Evolutionary conservation across 441 rosid species (phyloP).

Genomic region (Pelargonium cotyledonis): DNA sequence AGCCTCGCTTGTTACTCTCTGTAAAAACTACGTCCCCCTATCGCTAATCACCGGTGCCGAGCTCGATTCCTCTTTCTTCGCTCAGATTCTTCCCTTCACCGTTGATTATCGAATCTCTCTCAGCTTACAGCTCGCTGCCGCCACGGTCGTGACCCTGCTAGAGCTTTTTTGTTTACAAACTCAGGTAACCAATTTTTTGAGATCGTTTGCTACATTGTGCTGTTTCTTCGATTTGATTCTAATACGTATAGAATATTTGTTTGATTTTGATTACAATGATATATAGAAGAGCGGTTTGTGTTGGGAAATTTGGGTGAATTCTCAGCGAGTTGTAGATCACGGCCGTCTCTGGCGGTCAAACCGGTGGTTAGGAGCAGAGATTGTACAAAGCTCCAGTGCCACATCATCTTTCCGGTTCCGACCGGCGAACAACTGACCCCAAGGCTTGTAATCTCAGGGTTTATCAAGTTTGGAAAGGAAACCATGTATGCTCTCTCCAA

Average conservation of each 20-base stretch:
- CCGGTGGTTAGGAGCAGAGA: constrained; percentile 6
- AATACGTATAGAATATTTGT: too few species aligned
- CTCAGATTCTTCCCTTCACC: constrained; percentile 24
- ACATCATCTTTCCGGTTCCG: constrained; percentile 37
- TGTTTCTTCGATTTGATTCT: too few species aligned
- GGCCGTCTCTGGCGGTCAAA: not conserved
- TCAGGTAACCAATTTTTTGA: too few species aligned
- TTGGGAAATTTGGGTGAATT: too few species aligned
- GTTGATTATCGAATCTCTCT: not conserved
- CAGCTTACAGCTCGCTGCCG: too few species aligned
- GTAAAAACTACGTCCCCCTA: constrained; percentile 41
- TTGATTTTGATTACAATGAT: too few species aligned
- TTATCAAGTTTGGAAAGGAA: constrained; percentile 80
- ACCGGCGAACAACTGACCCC: constrained; percentile 30
- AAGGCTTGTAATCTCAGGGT: constrained; percentile 32
- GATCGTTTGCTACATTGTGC: too few species aligned
- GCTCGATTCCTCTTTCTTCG: constrained; percentile 11
- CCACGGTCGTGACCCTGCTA: too few species aligned
- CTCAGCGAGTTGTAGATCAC: not conserved
- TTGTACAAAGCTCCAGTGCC: constrained; percentile 29
- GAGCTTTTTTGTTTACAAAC: too few species aligned
- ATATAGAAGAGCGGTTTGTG: too few species aligned
- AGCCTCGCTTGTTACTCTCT: constrained; percentile 42
- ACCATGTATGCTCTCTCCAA: constrained; percentile 51
- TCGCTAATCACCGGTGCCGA: constrained; percentile 27